Evolutionary conservation across 164 flowering plant genomes (phyloP), one percentile per base, ranked within the genome.

Genomic region (Nelumbo lutea): DNA sequence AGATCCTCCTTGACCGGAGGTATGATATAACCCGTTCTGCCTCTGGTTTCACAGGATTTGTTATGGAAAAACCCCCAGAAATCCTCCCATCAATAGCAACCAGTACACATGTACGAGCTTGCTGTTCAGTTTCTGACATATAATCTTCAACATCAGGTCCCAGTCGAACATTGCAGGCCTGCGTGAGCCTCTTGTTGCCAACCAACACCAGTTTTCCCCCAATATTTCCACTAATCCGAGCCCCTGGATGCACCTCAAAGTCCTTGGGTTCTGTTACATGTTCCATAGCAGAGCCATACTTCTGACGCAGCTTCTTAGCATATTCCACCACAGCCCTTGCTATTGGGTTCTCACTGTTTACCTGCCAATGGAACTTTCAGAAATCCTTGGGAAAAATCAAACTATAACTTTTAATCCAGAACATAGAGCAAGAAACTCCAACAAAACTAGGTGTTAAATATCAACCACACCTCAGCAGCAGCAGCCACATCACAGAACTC

Each of bases 31-130:
- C 96, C 58, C 61, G 82, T 68, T 71, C 72, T 50, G 97, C 97
- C 78, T 87, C 98, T 38, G 96, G 95, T 76, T 95, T 95, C 57
- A 91, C 91, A 6, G 97, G 92, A 78, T 90, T 97, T 45, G 89
- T 84, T 4, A 91, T 88, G 42, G 96, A 84, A 77, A 91, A 84
- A 74, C 87, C 96, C 71, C 97, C 97, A 45, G 90, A 87, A 59
- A 89, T 70, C 68, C 69, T 75, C 64, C 91, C 87, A 71, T 89
- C 86, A 70, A 90, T 78, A 51, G 91, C 87, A 67, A 90, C 91
- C 61, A 95, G 72, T 3, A 91, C 88, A 70, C 95, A 85, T 2
- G 96, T 95, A 45, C 92, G 86, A 67, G 97, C 97, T 61, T 83
- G 83, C 40, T 81, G 74, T 76, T 95, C 97, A 67, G 84, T 79